Percentiles rank a stretch among this genome's conserved stretches.
Evolutionary conservation across 2,329 filamentous ascomycete genomes (phyloP).

Genomic region (Chalara sp.): DNA sequence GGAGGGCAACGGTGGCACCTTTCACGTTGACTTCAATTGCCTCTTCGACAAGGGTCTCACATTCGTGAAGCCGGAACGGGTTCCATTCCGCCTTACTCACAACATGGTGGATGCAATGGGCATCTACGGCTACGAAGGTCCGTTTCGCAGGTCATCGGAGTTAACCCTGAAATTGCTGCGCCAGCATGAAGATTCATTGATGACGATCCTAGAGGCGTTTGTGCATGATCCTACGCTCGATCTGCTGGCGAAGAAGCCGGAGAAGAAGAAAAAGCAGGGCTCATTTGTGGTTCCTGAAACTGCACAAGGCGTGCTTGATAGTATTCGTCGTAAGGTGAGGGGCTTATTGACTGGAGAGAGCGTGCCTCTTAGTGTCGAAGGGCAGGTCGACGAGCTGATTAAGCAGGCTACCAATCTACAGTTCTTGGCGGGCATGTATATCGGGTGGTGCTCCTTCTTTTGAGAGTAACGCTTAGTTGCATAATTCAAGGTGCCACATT

Average conservation of each 20-base stretch:
- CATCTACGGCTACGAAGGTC: constrained; percentile 86
- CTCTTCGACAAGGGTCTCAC: constrained; percentile 97
- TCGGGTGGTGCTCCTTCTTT: constrained; percentile 79
- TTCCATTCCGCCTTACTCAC: constrained; percentile 94
- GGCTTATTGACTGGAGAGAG: constrained; percentile 81
- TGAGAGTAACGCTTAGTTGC: constrained; percentile 22
- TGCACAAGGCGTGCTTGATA: constrained; percentile 77
- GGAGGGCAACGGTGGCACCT: constrained; percentile 85
- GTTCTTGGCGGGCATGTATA: constrained; percentile 91
- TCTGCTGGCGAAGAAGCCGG: constrained; percentile 67
- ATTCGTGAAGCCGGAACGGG: constrained; percentile 88
- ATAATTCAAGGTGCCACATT: too few relatives aligned
- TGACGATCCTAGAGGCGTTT: constrained; percentile 96
- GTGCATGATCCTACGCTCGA: constrained; percentile 96
- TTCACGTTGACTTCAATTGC: constrained; percentile 99
- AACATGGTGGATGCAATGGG: constrained; percentile 99
- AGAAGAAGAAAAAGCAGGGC: constrained; percentile 35
- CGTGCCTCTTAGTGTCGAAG: constrained; percentile 89
- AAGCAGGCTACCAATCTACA: constrained; percentile 73
- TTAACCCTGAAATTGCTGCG: constrained; percentile 77
- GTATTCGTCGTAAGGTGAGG: constrained; percentile 78
- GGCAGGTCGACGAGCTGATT: constrained; percentile 94
- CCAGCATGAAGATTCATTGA: constrained; percentile 90
- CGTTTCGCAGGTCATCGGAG: constrained; percentile 86
- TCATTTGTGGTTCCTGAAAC: constrained; percentile 50